Percentiles rank a stretch among this genome's conserved stretches.
Conservation (phyloP, 1,139 yeast genomes). For the Geotrichum macrosporum region DNA sequence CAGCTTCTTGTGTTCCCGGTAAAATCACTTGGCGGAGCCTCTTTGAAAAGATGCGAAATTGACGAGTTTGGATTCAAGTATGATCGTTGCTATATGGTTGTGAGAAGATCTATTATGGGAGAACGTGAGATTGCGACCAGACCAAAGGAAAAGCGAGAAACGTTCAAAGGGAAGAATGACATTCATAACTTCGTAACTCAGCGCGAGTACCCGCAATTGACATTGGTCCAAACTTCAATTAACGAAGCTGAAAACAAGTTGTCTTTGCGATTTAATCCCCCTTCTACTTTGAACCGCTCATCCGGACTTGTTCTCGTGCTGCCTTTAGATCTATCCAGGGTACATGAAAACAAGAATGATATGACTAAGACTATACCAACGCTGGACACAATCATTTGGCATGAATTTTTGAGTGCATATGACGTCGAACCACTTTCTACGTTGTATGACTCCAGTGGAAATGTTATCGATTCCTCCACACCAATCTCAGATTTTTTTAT, state of each 20-base stretch:
- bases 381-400: constrained; percentile 32
- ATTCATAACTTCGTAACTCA: constrained; percentile 38
- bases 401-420: constrained; percentile 26
- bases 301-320: constrained; percentile 20
- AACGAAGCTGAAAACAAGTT: constrained; percentile 32
- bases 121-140: constrained; percentile 11
- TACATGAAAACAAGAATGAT: neutral
- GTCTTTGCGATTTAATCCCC: constrained; percentile 33
- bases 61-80: constrained; percentile 42
- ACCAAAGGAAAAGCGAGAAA: constrained; percentile 10
- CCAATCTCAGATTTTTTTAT: constrained; percentile 16
- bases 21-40: constrained; percentile 41
- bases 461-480: constrained; percentile 6
- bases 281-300: too few relatives aligned
- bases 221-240: constrained; percentile 34
- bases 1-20: constrained; percentile 42
- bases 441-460: constrained; percentile 1
- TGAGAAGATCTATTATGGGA: constrained; percentile 28
- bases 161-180: constrained; percentile 5
- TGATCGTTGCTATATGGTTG: constrained; percentile 44
- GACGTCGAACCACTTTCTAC: constrained; percentile 24
- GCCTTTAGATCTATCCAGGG: constrained; percentile 29
- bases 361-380: constrained; percentile 2
- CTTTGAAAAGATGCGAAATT: constrained; percentile 38
- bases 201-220: constrained; percentile 38